Evolutionary conservation across 352 stramenopile genomes (phyloP).

Genomic region (Phytophthora vignae): DNA sequence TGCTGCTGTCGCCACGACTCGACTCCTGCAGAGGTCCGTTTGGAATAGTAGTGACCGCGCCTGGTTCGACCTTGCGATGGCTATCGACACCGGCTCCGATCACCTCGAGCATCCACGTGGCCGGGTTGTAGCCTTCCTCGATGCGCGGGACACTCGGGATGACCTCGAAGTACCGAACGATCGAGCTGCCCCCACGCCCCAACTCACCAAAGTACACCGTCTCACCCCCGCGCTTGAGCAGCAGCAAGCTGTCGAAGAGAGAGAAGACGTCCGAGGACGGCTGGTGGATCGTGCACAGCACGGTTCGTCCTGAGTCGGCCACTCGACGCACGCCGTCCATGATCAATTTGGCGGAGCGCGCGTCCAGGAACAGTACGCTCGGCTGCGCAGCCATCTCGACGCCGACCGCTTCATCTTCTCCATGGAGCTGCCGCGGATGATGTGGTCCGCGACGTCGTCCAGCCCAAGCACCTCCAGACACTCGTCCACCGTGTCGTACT

Average conservation of each 20-base stretch:
- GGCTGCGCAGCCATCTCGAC: constrained; percentile 9
- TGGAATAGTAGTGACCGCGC: not conserved
- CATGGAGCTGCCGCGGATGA: constrained; percentile 5
- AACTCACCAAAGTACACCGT: constrained; percentile 9
- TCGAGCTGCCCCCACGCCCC: not conserved
- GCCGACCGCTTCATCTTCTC: constrained; percentile 10
- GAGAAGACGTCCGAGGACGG: constrained; percentile 3
- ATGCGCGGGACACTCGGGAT: not conserved
- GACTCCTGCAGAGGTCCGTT: not conserved
- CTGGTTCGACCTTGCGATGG: not conserved
- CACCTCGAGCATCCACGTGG: constrained; percentile 7
- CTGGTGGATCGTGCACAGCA: constrained; percentile 9
- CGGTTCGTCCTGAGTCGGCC: constrained; percentile 4
- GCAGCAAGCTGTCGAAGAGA: constrained; percentile 8
- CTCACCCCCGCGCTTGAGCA: not conserved
- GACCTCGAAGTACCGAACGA: constrained; percentile 1
- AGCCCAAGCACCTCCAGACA: constrained; percentile 4
- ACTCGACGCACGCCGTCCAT: constrained; percentile 5
- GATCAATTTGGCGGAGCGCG: constrained; percentile 9
- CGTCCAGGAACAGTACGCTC: constrained; percentile 7
- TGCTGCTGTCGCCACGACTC: not conserved
- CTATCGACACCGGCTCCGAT: not conserved
- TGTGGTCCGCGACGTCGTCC: not conserved
- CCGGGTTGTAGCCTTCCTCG: constrained; percentile 1
- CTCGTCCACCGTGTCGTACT: constrained; percentile 4